Conservation (phyloP, 2,329 filamentous ascomycete species). For the Dactylellina leptospora region DNA sequence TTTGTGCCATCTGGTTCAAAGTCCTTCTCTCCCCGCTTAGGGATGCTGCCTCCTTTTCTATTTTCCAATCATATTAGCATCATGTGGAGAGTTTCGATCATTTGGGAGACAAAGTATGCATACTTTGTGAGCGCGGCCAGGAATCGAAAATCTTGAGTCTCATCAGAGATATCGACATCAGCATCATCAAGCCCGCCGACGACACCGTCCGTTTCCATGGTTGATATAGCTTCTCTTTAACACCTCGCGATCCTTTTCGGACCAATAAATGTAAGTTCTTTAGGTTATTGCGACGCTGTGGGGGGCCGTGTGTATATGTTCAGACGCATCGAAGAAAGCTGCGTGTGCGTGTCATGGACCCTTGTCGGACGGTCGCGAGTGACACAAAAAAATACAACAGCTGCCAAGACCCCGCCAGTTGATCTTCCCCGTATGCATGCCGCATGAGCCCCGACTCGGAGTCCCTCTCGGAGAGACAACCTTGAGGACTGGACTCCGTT, state of each 20-base stretch:
- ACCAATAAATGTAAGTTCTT: too few species aligned
- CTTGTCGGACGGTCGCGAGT: neutral
- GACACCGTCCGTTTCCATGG: conserved; percentile 50
- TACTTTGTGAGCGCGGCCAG: conserved; percentile 68
- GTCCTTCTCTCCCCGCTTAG: conserved; percentile 94
- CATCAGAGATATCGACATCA: conserved; percentile 76
- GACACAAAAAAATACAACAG: conserved; percentile 46
- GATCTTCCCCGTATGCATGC: neutral
- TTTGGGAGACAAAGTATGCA: conserved; percentile 28
- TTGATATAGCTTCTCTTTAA: neutral
- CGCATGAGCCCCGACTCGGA: conserved; percentile 3
- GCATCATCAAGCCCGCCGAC: conserved; percentile 55
- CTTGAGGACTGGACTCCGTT: neutral
- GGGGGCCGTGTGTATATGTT: neutral
- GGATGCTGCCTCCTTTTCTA: conserved; percentile 65
- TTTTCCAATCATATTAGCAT: conserved; percentile 13
- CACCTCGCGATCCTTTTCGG: too few species aligned
- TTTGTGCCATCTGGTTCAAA: conserved; percentile 92
- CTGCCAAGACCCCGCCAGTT: conserved; percentile 21
- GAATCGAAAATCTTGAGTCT: conserved; percentile 86
- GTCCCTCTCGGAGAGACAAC: neutral
- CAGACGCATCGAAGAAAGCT: neutral
- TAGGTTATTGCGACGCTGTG: too few species aligned
- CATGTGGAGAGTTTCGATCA: conserved; percentile 36
- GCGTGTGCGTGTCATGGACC: neutral